Base-by-base conservation (phyloP, 2,329 filamentous ascomycete genomes). In the Pleoardoris graminearum region DNA sequence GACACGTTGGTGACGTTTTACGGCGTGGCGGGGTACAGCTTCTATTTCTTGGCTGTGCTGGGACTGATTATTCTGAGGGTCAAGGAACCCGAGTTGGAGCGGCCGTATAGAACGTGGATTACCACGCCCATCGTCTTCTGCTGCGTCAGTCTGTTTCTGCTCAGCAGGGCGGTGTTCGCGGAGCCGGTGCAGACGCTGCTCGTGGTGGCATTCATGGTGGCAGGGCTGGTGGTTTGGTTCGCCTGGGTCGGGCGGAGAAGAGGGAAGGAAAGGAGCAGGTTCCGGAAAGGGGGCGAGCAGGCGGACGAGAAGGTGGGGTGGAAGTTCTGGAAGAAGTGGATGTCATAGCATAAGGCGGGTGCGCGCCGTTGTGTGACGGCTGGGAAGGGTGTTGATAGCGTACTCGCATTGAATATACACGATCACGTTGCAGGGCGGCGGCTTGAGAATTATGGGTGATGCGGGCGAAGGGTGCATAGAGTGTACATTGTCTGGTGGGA, bases 91-190 rank as follows among this genome's bases (percentile, higher is more conserved):
- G 80, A 87, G 57, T 81, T 99, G 39, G 91, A 97, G 72, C 79
- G 94, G 22, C 93, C 94, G 0, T 99, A 99, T 75, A 87, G 86
- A 71, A 96, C 92, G 3, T 99, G 93, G 94, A 96, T 99, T 67
- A 88, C 88, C 0, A 99, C 94, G 2, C 94, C 94, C 10, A 93
- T 99, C 60, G 93, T 97, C 51, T 99, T 99, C 72, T 99, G 94
- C 81, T 99, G 94, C 69, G 94, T 99, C 33, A 96, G 90, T 70
- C 74, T 99, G 59, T 99, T 99, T 70, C 75, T 99, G 59, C 82
- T 99, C 36, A 92, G 86, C 67, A 82, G 94, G 45, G 91, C 92
- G 3, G 86, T 97, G 12, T 94, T 99, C 69, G 89, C 91, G 12
- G 87, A 96, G 75, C 94, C 94, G 4, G 65, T 96, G 46, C 92